A percentile compares a stretch with the other conserved stretches of the same genome.
These are phyloP conservation scores for Fraxinus ornus DNA, from an alignment of 305 asterid species.

Conservation along the genomic window DNA sequence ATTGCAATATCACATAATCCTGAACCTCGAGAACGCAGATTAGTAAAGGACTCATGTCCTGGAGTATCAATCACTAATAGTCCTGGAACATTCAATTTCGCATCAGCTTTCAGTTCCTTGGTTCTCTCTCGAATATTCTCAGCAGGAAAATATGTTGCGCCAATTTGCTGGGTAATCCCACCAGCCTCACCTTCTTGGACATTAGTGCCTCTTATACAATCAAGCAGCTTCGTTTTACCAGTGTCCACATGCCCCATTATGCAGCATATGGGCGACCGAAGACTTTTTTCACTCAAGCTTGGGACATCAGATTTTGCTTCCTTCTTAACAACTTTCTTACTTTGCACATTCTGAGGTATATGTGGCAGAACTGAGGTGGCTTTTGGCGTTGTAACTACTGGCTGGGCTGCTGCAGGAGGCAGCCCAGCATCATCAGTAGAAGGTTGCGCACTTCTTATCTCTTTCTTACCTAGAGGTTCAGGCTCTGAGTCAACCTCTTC, in stretches of 20 bases:
- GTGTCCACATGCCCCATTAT: constrained; percentile 99
- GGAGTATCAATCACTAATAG: constrained; percentile 96
- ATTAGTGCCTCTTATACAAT: constrained; percentile 94
- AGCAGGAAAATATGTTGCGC: constrained; percentile 97
- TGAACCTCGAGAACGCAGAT: constrained; percentile 96
- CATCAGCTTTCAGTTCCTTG: constrained; percentile 95
- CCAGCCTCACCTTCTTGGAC: constrained; percentile 99
- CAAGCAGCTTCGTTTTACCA: constrained; percentile 96
- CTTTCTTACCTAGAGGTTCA: constrained; percentile 55
- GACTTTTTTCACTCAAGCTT: constrained; percentile 41
- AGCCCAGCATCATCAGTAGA: constrained; percentile 36
- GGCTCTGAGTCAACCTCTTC: constrained; percentile 90
- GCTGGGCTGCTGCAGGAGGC: constrained; percentile 39
- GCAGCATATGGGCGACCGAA: constrained; percentile 98
- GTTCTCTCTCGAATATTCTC: constrained; percentile 97
- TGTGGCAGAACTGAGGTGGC: constrained; percentile 26
- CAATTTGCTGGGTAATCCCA: constrained; percentile 99
- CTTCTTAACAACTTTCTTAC: neutral
- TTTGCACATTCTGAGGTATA: constrained; percentile 36
- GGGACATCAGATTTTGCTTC: too few relatives aligned
- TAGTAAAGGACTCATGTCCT: constrained; percentile 97
- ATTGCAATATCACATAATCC: constrained; percentile 98
- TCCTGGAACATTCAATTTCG: constrained; percentile 93
- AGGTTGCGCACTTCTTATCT: constrained; percentile 41
- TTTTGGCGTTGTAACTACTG: constrained; percentile 30